Evolutionary conservation across 1,284 basidiomycete species (phyloP).

Genomic region (Cutaneotrichosporon arboriforme): DNA sequence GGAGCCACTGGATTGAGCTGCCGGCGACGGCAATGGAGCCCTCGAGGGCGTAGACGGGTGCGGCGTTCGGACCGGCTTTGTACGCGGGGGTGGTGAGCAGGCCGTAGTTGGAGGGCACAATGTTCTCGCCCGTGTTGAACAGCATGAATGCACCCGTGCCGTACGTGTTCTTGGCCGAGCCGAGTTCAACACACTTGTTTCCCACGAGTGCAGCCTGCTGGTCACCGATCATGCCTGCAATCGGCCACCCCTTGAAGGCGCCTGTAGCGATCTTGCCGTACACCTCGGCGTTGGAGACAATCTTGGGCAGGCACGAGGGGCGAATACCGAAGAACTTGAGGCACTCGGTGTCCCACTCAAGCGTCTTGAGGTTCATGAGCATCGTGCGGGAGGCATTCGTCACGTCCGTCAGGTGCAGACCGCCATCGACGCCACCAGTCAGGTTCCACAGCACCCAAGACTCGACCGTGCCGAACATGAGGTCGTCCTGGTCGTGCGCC

Average conservation of each 20-base stretch:
- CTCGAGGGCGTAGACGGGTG: conserved; percentile 87
- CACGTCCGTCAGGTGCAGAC: conserved; percentile 81
- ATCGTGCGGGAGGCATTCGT: conserved; percentile 95
- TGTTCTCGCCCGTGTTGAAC: conserved; percentile 78
- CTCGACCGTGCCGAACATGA: conserved; percentile 92
- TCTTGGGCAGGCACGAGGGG: conserved; percentile 69
- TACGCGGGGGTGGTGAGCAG: conserved; percentile 89
- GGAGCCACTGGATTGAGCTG: conserved; percentile 89
- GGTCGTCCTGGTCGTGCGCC: conserved; percentile 75
- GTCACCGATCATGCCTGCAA: conserved; percentile 90
- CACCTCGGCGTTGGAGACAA: conserved; percentile 86
- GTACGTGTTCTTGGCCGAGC: conserved; percentile 90
- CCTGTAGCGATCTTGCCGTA: conserved; percentile 65
- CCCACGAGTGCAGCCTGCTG: conserved; percentile 97
- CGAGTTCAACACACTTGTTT: conserved; percentile 80
- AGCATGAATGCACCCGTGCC: conserved; percentile 94
- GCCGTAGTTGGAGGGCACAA: conserved; percentile 79
- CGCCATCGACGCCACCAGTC: conserved; percentile 64
- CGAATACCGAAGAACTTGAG: conserved; percentile 83
- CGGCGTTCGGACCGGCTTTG: conserved; percentile 70
- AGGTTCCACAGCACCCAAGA: conserved; percentile 78
- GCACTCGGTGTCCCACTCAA: conserved; percentile 76
- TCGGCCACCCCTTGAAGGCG: conserved; percentile 70
- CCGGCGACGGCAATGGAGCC: conserved; percentile 94
- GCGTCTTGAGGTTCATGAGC: conserved; percentile 74